Evolutionary conservation across 179 eudicot genomes (phyloP).

Genomic region (Beta macrorhiza): DNA sequence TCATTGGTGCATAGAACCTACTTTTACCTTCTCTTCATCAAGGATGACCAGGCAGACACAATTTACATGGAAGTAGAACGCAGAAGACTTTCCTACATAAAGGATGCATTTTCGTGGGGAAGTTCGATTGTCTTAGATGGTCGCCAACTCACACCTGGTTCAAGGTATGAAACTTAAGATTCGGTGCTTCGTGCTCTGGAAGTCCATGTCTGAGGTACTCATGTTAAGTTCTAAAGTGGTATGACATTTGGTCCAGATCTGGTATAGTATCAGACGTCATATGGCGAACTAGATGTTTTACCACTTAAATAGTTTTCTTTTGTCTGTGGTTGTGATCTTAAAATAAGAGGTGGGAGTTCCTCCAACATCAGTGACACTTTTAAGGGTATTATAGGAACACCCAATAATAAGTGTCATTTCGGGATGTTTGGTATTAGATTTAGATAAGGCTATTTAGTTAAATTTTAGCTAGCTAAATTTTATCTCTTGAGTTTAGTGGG

Average conservation of each 20-base stretch:
- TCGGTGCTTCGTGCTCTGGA: conserved; percentile 3
- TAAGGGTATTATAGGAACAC: too few species aligned
- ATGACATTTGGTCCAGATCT: too few species aligned
- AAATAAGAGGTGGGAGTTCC: background rate
- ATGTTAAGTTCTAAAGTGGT: background rate
- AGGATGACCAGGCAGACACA: conserved; percentile 70
- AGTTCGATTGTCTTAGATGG: conserved; percentile 37
- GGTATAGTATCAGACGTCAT: background rate
- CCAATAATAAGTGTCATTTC: too few species aligned
- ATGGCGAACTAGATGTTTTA: background rate
- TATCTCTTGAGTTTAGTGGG: too few species aligned
- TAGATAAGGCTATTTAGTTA: too few species aligned
- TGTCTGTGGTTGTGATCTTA: background rate
- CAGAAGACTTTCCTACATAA: conserved; percentile 56
- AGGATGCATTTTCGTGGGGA: conserved; percentile 41
- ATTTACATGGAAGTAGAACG: conserved; percentile 91
- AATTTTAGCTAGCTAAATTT: too few species aligned
- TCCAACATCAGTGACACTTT: background rate
- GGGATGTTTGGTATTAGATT: too few species aligned
- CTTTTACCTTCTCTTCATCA: conserved; percentile 72
- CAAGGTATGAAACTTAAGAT: conserved; percentile 35
- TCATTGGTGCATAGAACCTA: conserved; percentile 83
- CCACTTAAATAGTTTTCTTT: background rate
- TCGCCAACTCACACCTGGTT: conserved; percentile 35
- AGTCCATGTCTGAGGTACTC: background rate